These are phyloP conservation scores for Jimgerdemannia flammicorona DNA, from an alignment of 192 early-diverging fungal species.

Conservation along the genomic window DNA sequence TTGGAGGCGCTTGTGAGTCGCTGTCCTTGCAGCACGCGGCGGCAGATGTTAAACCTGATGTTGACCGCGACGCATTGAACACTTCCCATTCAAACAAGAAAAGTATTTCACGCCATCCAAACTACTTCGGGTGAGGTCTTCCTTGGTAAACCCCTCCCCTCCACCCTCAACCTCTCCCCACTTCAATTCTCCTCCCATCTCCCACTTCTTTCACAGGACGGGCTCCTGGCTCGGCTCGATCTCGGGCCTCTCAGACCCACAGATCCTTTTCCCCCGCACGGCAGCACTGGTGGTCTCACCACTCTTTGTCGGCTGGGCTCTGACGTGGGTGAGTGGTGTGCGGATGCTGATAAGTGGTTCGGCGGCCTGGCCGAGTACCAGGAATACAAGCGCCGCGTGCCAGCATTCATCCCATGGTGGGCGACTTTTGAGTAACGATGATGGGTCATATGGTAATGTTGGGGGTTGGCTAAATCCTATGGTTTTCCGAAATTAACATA, in stretches of 20 bases:
- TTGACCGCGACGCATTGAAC: conserved; percentile 1
- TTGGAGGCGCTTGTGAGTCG: conserved; percentile 14
- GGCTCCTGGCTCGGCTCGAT: background rate
- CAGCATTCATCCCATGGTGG: conserved; percentile 31
- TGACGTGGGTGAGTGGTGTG: conserved; percentile 34
- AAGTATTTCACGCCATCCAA: conserved; percentile 33
- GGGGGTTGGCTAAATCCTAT: too few species aligned
- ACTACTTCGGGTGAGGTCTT: conserved; percentile 37
- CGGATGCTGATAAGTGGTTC: conserved; percentile 27
- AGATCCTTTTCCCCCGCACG: conserved; percentile 19
- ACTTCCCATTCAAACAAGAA: background rate
- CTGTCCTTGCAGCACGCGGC: background rate
- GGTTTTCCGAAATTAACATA: too few species aligned
- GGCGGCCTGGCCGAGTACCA: conserved; percentile 33
- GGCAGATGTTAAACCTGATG: background rate
- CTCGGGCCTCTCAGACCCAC: conserved; percentile 3
- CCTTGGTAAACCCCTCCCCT: conserved; percentile 17
- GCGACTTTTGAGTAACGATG: background rate
- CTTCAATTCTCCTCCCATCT: background rate
- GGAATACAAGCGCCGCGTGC: conserved; percentile 31
- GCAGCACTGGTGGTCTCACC: conserved; percentile 24
- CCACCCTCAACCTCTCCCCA: conserved; percentile 6
- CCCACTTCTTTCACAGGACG: background rate
- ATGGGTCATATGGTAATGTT: too few species aligned
- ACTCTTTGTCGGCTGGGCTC: conserved; percentile 27